A percentile compares a stretch with the other conserved stretches of the same genome.
Evolutionary conservation across 169 alveolate species (phyloP).

Genomic region (Eimeria falciformis): DNA sequence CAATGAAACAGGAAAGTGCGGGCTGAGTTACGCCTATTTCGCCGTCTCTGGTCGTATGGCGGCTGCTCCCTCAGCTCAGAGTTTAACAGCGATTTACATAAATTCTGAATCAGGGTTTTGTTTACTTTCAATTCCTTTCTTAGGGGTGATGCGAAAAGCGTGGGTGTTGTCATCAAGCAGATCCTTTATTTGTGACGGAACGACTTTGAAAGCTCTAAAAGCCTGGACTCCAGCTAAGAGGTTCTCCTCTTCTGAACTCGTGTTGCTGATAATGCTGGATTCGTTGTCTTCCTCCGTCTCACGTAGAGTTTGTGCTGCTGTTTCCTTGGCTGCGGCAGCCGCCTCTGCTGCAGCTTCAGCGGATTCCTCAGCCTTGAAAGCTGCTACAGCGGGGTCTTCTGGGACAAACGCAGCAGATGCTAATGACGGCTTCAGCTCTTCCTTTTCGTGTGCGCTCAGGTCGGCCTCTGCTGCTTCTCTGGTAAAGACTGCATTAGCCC

Average conservation of each 20-base stretch:
- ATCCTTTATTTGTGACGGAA: conserved; percentile 69
- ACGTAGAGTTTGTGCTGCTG: conserved; percentile 50
- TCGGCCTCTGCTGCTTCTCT: not conserved
- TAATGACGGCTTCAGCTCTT: not conserved
- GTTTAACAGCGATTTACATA: too few species aligned
- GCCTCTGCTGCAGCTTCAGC: conserved; percentile 72
- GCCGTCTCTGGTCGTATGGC: too few species aligned
- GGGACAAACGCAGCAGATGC: not conserved
- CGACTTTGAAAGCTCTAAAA: conserved; percentile 71
- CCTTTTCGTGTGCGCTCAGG: not conserved
- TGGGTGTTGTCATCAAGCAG: conserved; percentile 65
- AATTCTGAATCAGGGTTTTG: too few species aligned
- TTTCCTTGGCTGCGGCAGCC: conserved; percentile 52
- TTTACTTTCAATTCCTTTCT: conserved; percentile 70
- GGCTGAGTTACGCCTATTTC: too few species aligned
- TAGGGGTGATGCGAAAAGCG: conserved; percentile 73
- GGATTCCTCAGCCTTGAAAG: conserved; percentile 43
- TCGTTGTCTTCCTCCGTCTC: conserved; percentile 28
- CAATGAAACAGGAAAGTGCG: too few species aligned
- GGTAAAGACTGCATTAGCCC: conserved; percentile 15
- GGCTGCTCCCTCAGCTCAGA: too few species aligned
- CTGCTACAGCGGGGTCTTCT: conserved; percentile 17
- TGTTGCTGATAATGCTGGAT: conserved; percentile 27
- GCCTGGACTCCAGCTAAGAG: conserved; percentile 62
- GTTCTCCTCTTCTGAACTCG: conserved; percentile 56